A percentile compares a stretch with the other conserved stretches of the same genome.
Evolutionary conservation across 2,329 filamentous ascomycete genomes (phyloP).

Genomic region (Fusarium proliferatum): DNA sequence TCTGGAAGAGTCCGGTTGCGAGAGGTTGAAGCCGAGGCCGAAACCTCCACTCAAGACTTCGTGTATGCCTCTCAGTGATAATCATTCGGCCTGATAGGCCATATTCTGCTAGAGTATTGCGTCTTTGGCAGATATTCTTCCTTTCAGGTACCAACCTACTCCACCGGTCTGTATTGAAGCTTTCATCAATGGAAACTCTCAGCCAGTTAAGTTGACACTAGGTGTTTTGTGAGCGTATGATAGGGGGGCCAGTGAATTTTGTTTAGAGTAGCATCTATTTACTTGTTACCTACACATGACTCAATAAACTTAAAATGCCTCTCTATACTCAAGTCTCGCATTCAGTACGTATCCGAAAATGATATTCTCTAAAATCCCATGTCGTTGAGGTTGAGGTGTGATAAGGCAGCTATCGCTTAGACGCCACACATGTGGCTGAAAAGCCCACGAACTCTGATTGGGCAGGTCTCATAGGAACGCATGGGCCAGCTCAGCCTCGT

Average conservation of each 20-base stretch:
- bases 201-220: neutral
- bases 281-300: no score
- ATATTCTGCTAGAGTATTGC: neutral
- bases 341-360: neutral
- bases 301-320: neutral
- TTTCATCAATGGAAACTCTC: neutral
- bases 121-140: neutral
- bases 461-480: slow-evolving; percentile 14
- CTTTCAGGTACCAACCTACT: neutral
- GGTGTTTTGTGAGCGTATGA: no score
- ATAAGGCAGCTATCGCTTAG: neutral
- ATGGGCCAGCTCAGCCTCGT: slow-evolving; percentile 41
- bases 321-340: neutral
- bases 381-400: neutral
- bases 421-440: slow-evolving; percentile 22
- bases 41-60: slow-evolving; percentile 19
- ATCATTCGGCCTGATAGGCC: neutral
- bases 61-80: neutral
- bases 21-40: neutral
- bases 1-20: slow-evolving; percentile 10
- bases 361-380: neutral
- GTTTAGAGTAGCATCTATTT: no score
- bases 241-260: no score
- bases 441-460: slow-evolving; percentile 15
- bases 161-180: neutral